Percentiles rank a stretch among this genome's conserved stretches.
Evolutionary conservation across 768 basidiomycete species (phyloP).

Genomic region (Leccinum rimulosum): DNA sequence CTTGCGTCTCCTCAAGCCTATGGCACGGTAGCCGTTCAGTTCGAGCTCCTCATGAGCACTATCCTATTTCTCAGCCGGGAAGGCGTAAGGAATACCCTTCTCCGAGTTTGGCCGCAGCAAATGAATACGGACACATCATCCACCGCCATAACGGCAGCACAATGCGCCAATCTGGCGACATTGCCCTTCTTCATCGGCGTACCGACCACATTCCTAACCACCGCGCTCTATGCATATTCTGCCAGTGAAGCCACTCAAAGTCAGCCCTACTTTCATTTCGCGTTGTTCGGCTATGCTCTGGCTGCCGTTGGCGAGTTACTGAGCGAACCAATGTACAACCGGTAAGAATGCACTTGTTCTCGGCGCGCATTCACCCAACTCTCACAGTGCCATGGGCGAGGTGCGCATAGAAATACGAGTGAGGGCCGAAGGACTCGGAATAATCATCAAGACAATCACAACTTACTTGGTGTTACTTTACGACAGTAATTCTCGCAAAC

Average conservation of each 20-base stretch:
- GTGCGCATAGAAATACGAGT: constrained; percentile 71
- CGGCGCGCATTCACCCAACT: constrained; percentile 17
- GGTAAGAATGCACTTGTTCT: constrained; percentile 38
- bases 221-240: constrained; percentile 50
- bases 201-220: constrained; percentile 54
- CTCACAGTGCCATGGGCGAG: constrained; percentile 62
- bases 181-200: constrained; percentile 70
- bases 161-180: constrained; percentile 47
- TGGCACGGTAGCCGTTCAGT: constrained; percentile 90
- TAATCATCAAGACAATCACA: constrained; percentile 66
- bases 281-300: constrained; percentile 67
- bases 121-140: constrained; percentile 2
- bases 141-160: constrained; percentile 11
- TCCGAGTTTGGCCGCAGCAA: constrained; percentile 48
- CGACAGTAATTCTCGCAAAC: constrained; percentile 34
- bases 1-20: constrained; percentile 82
- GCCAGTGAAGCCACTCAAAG: constrained; percentile 51
- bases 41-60: constrained; percentile 87
- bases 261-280: constrained; percentile 63
- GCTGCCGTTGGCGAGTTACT: constrained; percentile 77
- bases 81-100: constrained; percentile 82
- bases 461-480: constrained; percentile 67
- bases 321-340: constrained; percentile 81
- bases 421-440: constrained; percentile 81
- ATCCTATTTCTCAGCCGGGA: constrained; percentile 93